These are phyloP conservation scores for Byssoonygena ceratinophila DNA, from an alignment of 2,329 filamentous ascomycete species.

Conservation along the genomic window DNA sequence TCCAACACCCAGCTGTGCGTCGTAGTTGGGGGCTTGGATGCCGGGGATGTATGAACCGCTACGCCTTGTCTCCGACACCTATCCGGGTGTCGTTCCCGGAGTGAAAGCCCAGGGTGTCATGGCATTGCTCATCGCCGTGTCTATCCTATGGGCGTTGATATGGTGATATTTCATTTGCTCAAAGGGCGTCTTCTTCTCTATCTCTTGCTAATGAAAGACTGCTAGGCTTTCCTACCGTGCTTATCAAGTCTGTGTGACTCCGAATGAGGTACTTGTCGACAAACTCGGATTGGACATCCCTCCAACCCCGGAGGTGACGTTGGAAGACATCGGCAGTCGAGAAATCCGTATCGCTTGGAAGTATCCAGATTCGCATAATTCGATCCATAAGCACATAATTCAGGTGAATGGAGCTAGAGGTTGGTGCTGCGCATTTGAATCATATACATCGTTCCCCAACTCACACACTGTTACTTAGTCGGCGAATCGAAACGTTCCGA, in stretches of 20 bases:
- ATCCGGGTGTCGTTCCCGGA: constrained; percentile 37
- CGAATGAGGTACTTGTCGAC: constrained; percentile 78
- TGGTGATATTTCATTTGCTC: constrained; percentile 31
- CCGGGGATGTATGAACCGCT: constrained; percentile 39
- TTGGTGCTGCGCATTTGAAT: constrained; percentile 30
- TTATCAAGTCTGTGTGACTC: constrained; percentile 79
- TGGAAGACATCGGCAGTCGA: constrained; percentile 78
- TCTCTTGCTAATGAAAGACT: neutral
- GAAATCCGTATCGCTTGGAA: constrained; percentile 89
- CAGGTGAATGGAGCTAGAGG: constrained; percentile 89
- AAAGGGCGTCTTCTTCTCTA: neutral
- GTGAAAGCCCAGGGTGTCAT: constrained; percentile 41
- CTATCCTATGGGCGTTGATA: constrained; percentile 41
- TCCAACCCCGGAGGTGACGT: constrained; percentile 73
- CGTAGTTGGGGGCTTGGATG: constrained; percentile 23
- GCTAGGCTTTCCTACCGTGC: constrained; percentile 71
- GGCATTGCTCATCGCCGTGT: constrained; percentile 39
- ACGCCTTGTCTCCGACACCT: constrained; percentile 37
- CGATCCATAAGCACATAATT: constrained; percentile 78
- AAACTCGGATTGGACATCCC: constrained; percentile 92
- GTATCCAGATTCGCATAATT: constrained; percentile 52
- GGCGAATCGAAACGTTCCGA: constrained; percentile 74
- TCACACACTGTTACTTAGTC: constrained; percentile 42
- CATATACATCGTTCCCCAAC: neutral
- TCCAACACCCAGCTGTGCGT: neutral